Evolutionary conservation across 148 eudicot genomes (phyloP).

Genomic region (Agrostemma githago): DNA sequence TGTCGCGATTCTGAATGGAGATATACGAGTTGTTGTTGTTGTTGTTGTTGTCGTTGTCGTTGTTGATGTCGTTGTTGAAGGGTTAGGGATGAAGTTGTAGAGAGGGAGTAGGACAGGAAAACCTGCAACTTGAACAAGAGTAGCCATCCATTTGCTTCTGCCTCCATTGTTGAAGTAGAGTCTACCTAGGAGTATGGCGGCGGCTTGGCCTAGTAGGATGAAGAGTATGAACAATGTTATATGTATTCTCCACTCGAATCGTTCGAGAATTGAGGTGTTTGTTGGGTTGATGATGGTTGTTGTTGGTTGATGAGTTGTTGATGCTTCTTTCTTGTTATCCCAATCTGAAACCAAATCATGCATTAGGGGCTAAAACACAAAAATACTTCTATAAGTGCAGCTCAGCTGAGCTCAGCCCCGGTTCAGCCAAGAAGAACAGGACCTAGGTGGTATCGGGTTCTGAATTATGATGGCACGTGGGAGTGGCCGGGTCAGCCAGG

Average conservation of each 20-base stretch:
- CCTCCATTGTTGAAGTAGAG: constrained; percentile 45
- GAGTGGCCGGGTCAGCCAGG: too few relatives aligned
- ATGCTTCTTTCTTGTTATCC: neutral
- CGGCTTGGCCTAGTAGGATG: constrained; percentile 34
- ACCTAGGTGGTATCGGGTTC: too few relatives aligned
- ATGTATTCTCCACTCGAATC: constrained; percentile 29
- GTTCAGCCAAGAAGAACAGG: neutral
- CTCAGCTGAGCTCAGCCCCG: too few relatives aligned
- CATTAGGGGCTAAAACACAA: too few relatives aligned
- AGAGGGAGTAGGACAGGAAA: constrained; percentile 46
- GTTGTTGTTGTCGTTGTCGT: neutral
- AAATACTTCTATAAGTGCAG: too few relatives aligned
- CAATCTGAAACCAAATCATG: constrained; percentile 8
- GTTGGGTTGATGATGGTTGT: neutral
- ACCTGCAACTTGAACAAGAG: constrained; percentile 30
- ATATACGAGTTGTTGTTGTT: neutral
- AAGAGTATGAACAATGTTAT: constrained; percentile 23
- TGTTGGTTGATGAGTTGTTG: neutral
- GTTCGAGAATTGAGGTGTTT: neutral
- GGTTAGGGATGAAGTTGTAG: constrained; percentile 7
- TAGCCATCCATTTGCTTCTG: constrained; percentile 40
- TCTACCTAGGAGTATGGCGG: constrained; percentile 33
- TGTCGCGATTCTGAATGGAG: constrained; percentile 13
- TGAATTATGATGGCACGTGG: too few relatives aligned
- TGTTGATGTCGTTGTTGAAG: neutral